These are phyloP conservation scores for Eimeria falciformis DNA, from an alignment of 169 alveolate genomes.

Conservation along the genomic window DNA sequence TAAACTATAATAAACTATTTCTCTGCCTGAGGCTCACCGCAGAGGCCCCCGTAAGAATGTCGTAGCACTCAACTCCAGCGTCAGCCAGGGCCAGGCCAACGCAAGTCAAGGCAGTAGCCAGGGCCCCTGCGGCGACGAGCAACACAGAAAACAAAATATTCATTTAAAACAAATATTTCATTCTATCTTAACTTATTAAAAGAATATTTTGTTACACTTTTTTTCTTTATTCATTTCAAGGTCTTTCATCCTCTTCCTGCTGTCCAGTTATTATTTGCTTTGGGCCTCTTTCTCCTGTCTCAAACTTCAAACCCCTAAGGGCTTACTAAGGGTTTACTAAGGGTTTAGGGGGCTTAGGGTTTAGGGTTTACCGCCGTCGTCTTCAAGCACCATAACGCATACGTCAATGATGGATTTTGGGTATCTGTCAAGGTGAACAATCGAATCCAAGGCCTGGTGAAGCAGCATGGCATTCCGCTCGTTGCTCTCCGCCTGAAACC, in stretches of 20 bases:
- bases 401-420: slow-evolving; percentile 67
- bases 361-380: slow-evolving; percentile 73
- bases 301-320: too few relatives aligned
- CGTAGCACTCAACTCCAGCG: slow-evolving; percentile 63
- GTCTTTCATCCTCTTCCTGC: neutral
- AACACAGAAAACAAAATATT: neutral
- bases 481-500: neutral
- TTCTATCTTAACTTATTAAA: too few relatives aligned
- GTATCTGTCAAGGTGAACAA: slow-evolving; percentile 44
- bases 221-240: too few relatives aligned
- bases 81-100: slow-evolving; percentile 69
- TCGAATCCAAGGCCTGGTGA: slow-evolving; percentile 66
- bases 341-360: too few relatives aligned
- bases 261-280: neutral
- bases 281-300: neutral
- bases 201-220: too few relatives aligned
- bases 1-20: neutral
- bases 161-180: too few relatives aligned
- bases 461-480: slow-evolving; percentile 13
- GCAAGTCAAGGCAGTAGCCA: slow-evolving; percentile 72
- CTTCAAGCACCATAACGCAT: slow-evolving; percentile 54
- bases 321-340: too few relatives aligned
- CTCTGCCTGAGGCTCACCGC: slow-evolving; percentile 40
- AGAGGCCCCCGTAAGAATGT: slow-evolving; percentile 64
- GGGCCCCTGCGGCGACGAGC: slow-evolving; percentile 45